These are phyloP conservation scores for Neocallimastix lanati DNA, from an alignment of 192 early-diverging fungal genomes.

Conservation along the genomic window DNA sequence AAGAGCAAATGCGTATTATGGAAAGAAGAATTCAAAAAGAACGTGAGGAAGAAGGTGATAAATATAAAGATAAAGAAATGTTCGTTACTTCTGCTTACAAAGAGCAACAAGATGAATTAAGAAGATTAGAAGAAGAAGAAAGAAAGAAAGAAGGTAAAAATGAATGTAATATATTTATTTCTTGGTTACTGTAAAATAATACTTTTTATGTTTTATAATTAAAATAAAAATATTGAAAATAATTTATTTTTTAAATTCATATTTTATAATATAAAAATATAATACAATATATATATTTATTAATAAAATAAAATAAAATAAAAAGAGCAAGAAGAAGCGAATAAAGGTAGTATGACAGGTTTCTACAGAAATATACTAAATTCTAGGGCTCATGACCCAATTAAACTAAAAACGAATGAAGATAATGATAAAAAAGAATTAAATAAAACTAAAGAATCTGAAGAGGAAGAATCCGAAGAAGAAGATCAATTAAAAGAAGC, in stretches of 20 bases:
- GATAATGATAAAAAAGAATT: neutral
- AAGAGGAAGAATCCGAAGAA: constrained; percentile 8
- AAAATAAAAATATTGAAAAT: too few species aligned
- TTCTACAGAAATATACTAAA: constrained; percentile 47
- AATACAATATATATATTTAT: too few species aligned
- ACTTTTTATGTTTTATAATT: too few species aligned
- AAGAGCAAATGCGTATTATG: constrained; percentile 45
- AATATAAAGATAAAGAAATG: constrained; percentile 56
- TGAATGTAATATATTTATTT: too few species aligned
- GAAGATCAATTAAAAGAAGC: constrained; percentile 4
- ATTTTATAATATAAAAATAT: too few species aligned
- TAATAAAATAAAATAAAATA: too few species aligned
- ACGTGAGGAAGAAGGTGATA: constrained; percentile 47
- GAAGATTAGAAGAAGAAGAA: constrained; percentile 37
- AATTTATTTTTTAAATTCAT: too few species aligned
- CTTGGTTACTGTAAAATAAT: too few species aligned
- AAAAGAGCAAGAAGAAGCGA: constrained; percentile 4
- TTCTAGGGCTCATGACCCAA: constrained; percentile 17
- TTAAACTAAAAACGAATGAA: neutral
- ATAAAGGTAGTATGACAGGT: constrained; percentile 18
- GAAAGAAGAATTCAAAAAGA: constrained; percentile 51
- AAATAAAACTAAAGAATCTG: constrained; percentile 3
- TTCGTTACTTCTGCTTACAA: constrained; percentile 60
- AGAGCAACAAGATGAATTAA: constrained; percentile 42
- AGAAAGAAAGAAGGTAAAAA: constrained; percentile 25